Percentiles rank a stretch among this genome's conserved stretches.
These are phyloP conservation scores for Aspergillus sp. DNA, from an alignment of 2,329 filamentous ascomycete genomes.

Conservation along the genomic window DNA sequence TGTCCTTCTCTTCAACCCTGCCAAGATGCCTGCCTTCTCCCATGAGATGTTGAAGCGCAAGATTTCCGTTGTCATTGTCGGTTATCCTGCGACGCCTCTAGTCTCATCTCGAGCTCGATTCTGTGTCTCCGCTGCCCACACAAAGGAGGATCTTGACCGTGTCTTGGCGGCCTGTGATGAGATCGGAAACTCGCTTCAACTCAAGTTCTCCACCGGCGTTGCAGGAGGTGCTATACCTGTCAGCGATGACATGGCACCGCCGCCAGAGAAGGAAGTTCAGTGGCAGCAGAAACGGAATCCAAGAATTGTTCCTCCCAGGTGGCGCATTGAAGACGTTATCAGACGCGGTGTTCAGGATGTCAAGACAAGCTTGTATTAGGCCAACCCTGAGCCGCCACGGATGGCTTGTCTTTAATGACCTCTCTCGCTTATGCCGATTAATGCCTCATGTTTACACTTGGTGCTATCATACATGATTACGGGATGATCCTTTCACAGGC, in stretches of 20 bases:
- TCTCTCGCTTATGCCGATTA: conserved; percentile 14
- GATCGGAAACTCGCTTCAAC: conserved; percentile 85
- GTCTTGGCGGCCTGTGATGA: conserved; percentile 88
- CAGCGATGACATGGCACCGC: conserved; percentile 66
- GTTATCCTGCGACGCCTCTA: conserved; percentile 93
- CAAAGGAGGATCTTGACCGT: conserved; percentile 96
- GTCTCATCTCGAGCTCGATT: conserved; percentile 94
- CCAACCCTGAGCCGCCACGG: conserved; percentile 6
- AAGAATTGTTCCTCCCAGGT: conserved; percentile 70
- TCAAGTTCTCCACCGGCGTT: conserved; percentile 96
- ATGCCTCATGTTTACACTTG: conserved; percentile 13
- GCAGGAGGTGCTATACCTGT: conserved; percentile 83
- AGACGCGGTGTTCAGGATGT: conserved; percentile 74
- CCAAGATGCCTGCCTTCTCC: conserved; percentile 97
- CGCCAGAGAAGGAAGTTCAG: conserved; percentile 71
- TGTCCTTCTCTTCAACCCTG: conserved; percentile 93
- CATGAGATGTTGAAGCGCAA: conserved; percentile 98
- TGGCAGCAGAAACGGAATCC: conserved; percentile 59
- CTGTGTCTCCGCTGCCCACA: conserved; percentile 94
- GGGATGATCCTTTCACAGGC: conserved; percentile 18
- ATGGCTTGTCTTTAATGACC: conserved; percentile 12
- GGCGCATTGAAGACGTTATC: conserved; percentile 77
- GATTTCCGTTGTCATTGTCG: conserved; percentile 95
- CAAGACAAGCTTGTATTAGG: conserved; percentile 70
- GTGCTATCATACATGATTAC: conserved; percentile 18